Evolutionary conservation across 768 basidiomycete species (phyloP).

Genomic region (Leccinum fibrillosum): DNA sequence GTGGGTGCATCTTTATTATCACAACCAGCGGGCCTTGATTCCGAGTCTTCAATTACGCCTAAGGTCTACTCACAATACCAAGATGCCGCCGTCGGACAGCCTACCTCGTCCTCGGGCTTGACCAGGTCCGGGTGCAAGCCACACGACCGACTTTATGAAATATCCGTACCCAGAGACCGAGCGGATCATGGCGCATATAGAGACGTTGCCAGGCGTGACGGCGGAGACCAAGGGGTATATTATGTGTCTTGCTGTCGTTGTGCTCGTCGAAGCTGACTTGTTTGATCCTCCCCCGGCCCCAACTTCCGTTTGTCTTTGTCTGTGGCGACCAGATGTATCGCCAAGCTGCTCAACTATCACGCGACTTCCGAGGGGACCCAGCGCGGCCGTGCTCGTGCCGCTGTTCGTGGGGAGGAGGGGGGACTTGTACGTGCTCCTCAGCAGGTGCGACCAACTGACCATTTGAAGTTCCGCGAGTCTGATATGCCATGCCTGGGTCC

Average conservation of each 20-base stretch:
- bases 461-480: too few species aligned
- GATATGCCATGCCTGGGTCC: too few species aligned
- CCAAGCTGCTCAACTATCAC: constrained; percentile 30
- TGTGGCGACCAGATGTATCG: constrained; percentile 19
- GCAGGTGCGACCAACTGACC: constrained; percentile 48
- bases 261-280: background rate
- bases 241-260: background rate
- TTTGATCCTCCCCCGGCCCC: background rate
- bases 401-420: constrained; percentile 82
- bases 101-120: background rate
- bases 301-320: background rate
- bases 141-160: constrained; percentile 10
- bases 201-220: constrained; percentile 7
- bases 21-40: too few species aligned
- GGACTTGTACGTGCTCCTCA: constrained; percentile 81
- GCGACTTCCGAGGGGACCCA: constrained; percentile 51
- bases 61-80: background rate
- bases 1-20: too few species aligned
- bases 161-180: constrained; percentile 17
- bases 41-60: too few species aligned
- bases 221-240: constrained; percentile 25
- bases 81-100: constrained; percentile 16
- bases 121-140: background rate
- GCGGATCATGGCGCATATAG: constrained; percentile 8
- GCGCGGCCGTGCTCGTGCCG: constrained; percentile 79